These are phyloP conservation scores for Cicer judaicum DNA, from an alignment of 306 rosid genomes.

Conservation along the genomic window DNA sequence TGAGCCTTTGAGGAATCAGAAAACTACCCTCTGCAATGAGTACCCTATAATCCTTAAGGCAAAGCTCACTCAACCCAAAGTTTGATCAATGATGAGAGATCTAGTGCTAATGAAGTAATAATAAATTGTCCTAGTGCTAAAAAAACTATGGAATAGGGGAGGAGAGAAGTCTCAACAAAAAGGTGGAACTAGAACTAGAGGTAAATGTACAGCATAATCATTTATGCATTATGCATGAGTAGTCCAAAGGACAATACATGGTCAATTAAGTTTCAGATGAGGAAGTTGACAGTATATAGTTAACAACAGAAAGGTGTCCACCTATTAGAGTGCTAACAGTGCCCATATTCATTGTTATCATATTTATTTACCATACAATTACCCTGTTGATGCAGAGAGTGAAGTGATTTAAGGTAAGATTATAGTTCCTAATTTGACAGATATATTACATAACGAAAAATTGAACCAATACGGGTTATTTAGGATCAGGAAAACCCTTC, in stretches of 20 bases:
- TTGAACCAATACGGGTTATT: conserved; percentile 7
- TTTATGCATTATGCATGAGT: neutral
- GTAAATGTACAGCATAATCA: conserved; percentile 2
- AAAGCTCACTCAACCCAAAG: conserved; percentile 10
- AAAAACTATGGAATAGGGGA: conserved; percentile 12
- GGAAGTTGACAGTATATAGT: neutral
- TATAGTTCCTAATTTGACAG: conserved; percentile 8
- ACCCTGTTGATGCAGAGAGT: conserved; percentile 6
- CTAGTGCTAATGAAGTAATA: neutral
- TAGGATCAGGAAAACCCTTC: neutral
- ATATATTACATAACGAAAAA: conserved; percentile 13
- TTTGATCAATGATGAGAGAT: conserved; percentile 12
- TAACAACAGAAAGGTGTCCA: neutral
- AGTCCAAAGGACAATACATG: neutral
- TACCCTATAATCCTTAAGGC: conserved; percentile 15
- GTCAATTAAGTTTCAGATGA: conserved; percentile 6
- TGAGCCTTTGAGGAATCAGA: conserved; percentile 2
- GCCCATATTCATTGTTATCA: neutral
- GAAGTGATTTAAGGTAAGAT: conserved; percentile 6
- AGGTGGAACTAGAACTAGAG: neutral
- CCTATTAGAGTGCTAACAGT: conserved; percentile 20
- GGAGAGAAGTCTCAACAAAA: neutral
- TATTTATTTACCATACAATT: neutral
- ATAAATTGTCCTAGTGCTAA: neutral
- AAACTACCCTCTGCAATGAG: conserved; percentile 19